A percentile compares a stretch with the other conserved stretches of the same genome.
Evolutionary conservation across 2,329 filamentous ascomycete genomes (phyloP).

Genomic region (Aspergillus ibericus): DNA sequence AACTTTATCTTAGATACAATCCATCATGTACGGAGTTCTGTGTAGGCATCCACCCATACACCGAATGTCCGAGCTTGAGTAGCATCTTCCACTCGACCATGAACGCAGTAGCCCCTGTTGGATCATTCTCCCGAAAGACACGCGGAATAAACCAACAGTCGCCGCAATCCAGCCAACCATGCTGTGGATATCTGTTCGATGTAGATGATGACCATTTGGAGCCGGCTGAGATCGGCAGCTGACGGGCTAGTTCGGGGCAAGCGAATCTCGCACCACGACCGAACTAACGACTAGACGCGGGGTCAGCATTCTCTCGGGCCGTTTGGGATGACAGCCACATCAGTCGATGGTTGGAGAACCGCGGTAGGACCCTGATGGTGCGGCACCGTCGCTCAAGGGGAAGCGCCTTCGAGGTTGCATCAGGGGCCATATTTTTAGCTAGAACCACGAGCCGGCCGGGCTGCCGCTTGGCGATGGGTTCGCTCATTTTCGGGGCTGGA

Average conservation of each 20-base stretch:
- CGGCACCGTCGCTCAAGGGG: neutral
- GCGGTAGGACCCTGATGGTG: slow-evolving; percentile 5
- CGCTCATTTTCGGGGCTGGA: neutral
- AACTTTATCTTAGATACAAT: no score
- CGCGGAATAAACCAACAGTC: neutral
- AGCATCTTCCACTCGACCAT: no score
- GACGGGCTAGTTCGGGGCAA: neutral
- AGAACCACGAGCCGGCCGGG: neutral
- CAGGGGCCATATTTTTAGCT: slow-evolving; percentile 6
- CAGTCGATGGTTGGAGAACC: slow-evolving; percentile 7
- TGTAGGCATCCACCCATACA: no score
- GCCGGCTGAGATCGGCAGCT: neutral
- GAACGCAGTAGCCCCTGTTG: no score
- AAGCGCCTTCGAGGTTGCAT: neutral
- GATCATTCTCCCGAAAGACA: no score
- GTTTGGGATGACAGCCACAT: slow-evolving; percentile 8
- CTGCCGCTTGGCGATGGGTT: neutral
- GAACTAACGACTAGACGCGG: slow-evolving; percentile 1
- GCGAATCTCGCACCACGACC: neutral
- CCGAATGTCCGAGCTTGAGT: no score
- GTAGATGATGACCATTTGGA: neutral
- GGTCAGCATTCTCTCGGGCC: slow-evolving; percentile 3
- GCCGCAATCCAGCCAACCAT: neutral
- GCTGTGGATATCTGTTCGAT: neutral
- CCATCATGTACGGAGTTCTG: no score